Percentiles rank a stretch among this genome's conserved stretches.
Evolutionary conservation across 2,329 filamentous ascomycete genomes (phyloP).

Genomic region (Chaetoscypha palmicola): DNA sequence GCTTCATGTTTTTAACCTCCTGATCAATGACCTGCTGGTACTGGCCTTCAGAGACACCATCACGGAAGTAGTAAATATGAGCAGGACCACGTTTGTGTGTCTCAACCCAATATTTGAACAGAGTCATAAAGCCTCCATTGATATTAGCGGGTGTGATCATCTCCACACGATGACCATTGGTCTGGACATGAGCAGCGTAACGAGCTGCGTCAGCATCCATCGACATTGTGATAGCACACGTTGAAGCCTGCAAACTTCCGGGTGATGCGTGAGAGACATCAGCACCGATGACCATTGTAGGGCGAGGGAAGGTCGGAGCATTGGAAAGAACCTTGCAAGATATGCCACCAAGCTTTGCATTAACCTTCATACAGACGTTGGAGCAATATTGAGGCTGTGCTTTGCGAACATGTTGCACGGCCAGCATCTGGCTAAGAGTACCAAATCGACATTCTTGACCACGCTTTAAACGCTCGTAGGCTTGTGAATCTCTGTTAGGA

Average conservation of each 20-base stretch:
- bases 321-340: conserved; percentile 43
- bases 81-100: conserved; percentile 49
- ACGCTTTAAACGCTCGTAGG: conserved; percentile 85
- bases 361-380: conserved; percentile 95
- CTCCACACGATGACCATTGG: conserved; percentile 76
- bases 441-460: conserved; percentile 78
- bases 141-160: conserved; percentile 66
- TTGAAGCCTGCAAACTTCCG: conserved; percentile 60
- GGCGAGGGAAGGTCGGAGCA: conserved; percentile 37
- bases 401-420: conserved; percentile 60
- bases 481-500: conserved; percentile 58
- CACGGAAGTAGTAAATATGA: conserved; percentile 87
- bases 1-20: conserved; percentile 69
- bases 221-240: conserved; percentile 82
- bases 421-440: conserved; percentile 75
- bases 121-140: conserved; percentile 54
- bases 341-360: conserved; percentile 84
- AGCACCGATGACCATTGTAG: conserved; percentile 76
- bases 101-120: conserved; percentile 59
- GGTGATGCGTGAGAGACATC: conserved; percentile 83
- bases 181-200: conserved; percentile 73
- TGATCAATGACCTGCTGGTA: conserved; percentile 70
- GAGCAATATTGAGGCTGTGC: conserved; percentile 78
- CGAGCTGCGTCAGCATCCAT: conserved; percentile 63
- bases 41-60: conserved; percentile 85